Evolutionary conservation across 1,284 basidiomycete species (phyloP).

Genomic region (Rhodotorula mucilaginosa): DNA sequence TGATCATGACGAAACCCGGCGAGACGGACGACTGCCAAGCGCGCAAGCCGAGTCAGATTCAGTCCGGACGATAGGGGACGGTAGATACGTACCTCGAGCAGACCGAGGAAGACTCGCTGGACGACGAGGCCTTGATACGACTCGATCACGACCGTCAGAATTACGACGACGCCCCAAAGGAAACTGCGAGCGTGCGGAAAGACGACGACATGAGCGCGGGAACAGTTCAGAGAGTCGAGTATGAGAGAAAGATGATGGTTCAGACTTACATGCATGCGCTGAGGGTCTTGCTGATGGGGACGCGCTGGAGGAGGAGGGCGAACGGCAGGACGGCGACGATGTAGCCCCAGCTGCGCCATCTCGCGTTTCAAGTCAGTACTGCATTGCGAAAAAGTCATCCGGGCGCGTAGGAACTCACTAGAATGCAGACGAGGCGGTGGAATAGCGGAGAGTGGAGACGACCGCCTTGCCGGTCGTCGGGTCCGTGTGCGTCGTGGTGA

Average conservation of each 20-base stretch:
- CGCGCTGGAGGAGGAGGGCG: slow-evolving; percentile 52
- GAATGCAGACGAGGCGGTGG: slow-evolving; percentile 50
- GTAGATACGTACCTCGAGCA: slow-evolving; percentile 45
- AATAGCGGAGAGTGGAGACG: slow-evolving; percentile 48
- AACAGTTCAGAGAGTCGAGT: background rate
- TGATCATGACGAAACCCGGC: slow-evolving; percentile 56
- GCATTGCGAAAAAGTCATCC: too few species aligned
- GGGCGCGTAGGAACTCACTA: slow-evolving; percentile 26
- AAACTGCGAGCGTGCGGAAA: slow-evolving; percentile 39
- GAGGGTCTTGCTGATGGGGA: slow-evolving; percentile 50
- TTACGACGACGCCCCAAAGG: slow-evolving; percentile 54
- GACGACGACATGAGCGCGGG: background rate
- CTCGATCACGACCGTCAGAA: slow-evolving; percentile 53
- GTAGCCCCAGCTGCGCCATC: slow-evolving; percentile 11
- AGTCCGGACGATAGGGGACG: background rate
- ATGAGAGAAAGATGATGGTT: too few species aligned
- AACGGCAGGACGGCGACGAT: slow-evolving; percentile 49
- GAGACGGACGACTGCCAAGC: slow-evolving; percentile 49
- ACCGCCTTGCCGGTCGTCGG: slow-evolving; percentile 45
- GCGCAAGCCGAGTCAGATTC: background rate
- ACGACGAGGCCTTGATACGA: slow-evolving; percentile 53
- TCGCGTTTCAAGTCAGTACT: too few species aligned
- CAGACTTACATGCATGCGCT: slow-evolving; percentile 43
- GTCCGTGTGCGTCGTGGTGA: slow-evolving; percentile 42
- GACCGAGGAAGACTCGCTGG: slow-evolving; percentile 54